phyloP scores from a whole-genome alignment of 164 flowering plant genomes.

The Nymphaea thermarum region DNA sequence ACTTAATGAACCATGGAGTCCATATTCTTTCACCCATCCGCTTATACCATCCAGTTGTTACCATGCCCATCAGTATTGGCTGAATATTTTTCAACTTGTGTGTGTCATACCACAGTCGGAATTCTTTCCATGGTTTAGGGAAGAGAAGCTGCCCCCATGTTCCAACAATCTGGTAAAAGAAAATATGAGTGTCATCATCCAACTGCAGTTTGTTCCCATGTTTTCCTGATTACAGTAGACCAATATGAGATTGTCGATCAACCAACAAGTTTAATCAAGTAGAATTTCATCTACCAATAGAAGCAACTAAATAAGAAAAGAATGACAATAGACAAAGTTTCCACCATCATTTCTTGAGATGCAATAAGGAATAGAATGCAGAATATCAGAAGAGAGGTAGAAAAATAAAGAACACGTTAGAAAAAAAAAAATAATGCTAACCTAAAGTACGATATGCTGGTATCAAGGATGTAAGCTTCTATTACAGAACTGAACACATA shows the following conservation, averaged over 20 bases:
- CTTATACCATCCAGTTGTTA: conserved; percentile 95
- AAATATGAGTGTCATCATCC: conserved; percentile 41
- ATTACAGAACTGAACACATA: too few species aligned
- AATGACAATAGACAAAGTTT: too few species aligned
- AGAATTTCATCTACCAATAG: too few species aligned
- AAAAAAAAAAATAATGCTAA: too few species aligned
- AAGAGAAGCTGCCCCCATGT: conserved; percentile 99
- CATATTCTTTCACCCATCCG: conserved; percentile 89
- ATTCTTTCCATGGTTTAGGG: conserved; percentile 98
- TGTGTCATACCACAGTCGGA: conserved; percentile 80
- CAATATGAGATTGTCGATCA: not conserved
- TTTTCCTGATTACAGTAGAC: conserved; percentile 37
- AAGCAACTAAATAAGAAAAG: too few species aligned
- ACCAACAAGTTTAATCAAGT: not conserved
- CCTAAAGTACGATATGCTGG: too few species aligned
- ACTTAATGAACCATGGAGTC: conserved; percentile 99
- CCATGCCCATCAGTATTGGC: conserved; percentile 90
- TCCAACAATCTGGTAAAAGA: conserved; percentile 92
- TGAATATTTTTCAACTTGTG: conserved; percentile 75
- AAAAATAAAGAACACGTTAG: too few species aligned
- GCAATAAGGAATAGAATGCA: too few species aligned
- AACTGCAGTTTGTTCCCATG: conserved; percentile 86
- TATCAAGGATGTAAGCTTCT: too few species aligned
- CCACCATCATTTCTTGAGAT: too few species aligned
- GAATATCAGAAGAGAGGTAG: too few species aligned